Base-by-base conservation (phyloP, 768 basidiomycete genomes). In the Gymnopilus dilepis region DNA sequence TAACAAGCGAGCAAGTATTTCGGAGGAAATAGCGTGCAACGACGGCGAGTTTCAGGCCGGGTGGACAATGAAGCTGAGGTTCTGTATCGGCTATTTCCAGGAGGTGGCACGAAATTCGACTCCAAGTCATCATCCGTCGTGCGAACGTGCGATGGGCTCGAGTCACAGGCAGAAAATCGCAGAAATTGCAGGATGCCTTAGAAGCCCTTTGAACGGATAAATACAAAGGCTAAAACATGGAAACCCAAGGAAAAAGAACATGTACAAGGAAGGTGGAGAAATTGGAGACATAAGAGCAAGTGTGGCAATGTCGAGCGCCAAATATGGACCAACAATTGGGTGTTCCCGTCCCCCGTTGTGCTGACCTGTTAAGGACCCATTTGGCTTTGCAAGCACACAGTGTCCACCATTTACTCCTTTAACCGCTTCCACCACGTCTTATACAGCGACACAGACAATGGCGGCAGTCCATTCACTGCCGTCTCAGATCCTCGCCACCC, bases 391-490 rank as follows among this genome's bases (percentile, higher is more conserved):
- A 74, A 71, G 71, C 72, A 71, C 72, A 65, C 75, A 76, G 72
- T 73, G 61, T 72, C 59, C 63, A 66, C 57, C 37, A 30, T 59
- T 59, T 71, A 67, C 66, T 69, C 72, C 69, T 65, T 72, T 67
- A 65, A 51, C 71, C 56, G 61, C 72, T 65, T 70, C 81, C 83
- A 87, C 79, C 80, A 84, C 82, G 81, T 81, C 84, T 70, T 78
- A 74, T 70, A 80, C 81, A 72, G 69, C 77, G 54, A 73, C 75
- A 6, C 75, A 77, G 74, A 84, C 79, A 66, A 92, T 92, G 90
- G 84, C 89, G 69, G 88, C 85, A 72, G 82, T 89, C 55, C 88
- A 90, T 74, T 84, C 85, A 65, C 76, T 90, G 65, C 84, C 85
- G 43, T 77, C 84, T 63, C 80, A 82, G 53, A 76, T 90, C 65